Base-by-base conservation (phyloP, 768 basidiomycete species). In the Lanmaoa rubissima region DNA sequence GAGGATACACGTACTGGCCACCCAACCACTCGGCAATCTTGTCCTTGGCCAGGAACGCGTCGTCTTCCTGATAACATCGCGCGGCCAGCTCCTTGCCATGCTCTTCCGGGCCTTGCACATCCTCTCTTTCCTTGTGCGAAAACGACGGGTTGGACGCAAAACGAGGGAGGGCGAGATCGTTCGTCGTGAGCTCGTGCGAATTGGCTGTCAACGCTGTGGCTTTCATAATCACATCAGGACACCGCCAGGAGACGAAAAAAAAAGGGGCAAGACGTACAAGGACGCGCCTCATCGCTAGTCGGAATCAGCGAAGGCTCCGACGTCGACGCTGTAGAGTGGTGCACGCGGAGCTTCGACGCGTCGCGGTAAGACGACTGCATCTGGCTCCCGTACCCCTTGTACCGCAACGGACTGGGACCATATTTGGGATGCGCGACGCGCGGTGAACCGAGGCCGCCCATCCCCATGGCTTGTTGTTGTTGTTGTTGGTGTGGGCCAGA, bases 11-110 rank as follows among this genome's bases (percentile, higher is more conserved):
- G 76, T 63, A 98, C 94, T 82, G 75, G 69, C 92, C 88, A 64
- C 97, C 97, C 40, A 99, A 79, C 87, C 92, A 99, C 71, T 97
- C 94, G 1, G 96, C 94, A 64, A 98, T 92, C 76, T 95, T 96
- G 65, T 95, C 94, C 67, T 87, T 58, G 31, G 51, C 28, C 64
- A 95, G 70, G 68, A 94, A 95, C 16, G 79, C 80, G 62, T 89
- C 89, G 65, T 98, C 93, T 63, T 94, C 93, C 34, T 83, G 80
- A 82, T 91, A 92, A 72, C 91, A 95, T 53, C 85, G 82, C 36
- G 78, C 73, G 0, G 95, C 94, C 43, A 92, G 72, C 49, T 86
- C 86, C 64, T 83, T 84, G 2, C 85, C 94, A 55, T 83, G 77
- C 19, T 75, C 69, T 36, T 87, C 86, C 57, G 86, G 72, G 59